Conservation (phyloP, 345 rosid genomes). For the Bruguiera gymnorhiza region DNA sequence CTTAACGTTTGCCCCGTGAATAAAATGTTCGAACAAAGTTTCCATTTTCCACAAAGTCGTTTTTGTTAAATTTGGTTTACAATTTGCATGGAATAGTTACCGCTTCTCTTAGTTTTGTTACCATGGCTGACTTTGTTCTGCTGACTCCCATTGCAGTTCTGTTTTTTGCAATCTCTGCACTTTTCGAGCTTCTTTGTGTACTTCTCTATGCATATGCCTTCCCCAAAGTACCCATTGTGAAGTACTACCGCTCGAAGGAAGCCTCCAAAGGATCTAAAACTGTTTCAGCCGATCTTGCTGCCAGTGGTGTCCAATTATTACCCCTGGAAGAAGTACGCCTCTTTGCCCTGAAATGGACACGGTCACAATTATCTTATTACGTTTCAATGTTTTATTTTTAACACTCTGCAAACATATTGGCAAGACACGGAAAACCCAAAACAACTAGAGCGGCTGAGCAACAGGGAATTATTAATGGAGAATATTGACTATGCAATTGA, state of each 20-base stretch:
- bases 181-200: conserved; percentile 61
- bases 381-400: not conserved
- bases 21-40: not conserved
- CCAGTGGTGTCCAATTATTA: conserved; percentile 54
- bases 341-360: not conserved
- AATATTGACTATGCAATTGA: conserved; percentile 61
- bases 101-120: not conserved
- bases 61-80: not conserved
- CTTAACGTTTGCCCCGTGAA: not conserved
- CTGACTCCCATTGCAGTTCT: conserved; percentile 34
- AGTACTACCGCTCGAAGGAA: conserved; percentile 73
- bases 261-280: conserved; percentile 80
- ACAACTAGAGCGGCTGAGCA: conserved; percentile 37
- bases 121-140: not conserved
- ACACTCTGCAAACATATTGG: not conserved
- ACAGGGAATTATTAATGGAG: conserved; percentile 41
- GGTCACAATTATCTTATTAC: not conserved
- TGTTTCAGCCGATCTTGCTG: conserved; percentile 70
- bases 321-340: conserved; percentile 21
- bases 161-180: conserved; percentile 53
- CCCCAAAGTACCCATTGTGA: conserved; percentile 71
- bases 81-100: too few relatives aligned
- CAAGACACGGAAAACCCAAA: conserved; percentile 38
- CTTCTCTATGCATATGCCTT: conserved; percentile 57
- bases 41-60: not conserved